Evolutionary conservation across 2,329 filamentous ascomycete genomes (phyloP).

Genomic region (Hymenoscyphus scutula): DNA sequence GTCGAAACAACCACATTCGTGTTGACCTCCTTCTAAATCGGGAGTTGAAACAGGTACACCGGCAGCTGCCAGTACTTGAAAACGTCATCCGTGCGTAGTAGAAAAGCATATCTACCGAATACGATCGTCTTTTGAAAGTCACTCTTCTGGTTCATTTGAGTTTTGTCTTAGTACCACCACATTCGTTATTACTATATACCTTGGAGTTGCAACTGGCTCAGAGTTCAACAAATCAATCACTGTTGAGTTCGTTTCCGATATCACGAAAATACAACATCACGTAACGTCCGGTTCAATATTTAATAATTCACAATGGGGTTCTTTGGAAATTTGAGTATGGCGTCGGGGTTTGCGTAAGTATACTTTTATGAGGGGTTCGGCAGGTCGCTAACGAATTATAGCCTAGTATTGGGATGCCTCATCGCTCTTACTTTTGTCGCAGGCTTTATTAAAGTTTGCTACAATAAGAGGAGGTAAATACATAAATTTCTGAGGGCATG

Average conservation of each 20-base stretch:
- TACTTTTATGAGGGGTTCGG: background rate
- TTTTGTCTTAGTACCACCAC: conserved; percentile 7
- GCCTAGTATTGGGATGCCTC: conserved; percentile 25
- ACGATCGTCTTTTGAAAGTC: background rate
- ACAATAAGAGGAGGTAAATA: conserved; percentile 29
- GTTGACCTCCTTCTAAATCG: conserved; percentile 6
- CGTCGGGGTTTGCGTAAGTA: conserved; percentile 22
- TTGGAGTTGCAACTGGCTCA: conserved; percentile 14
- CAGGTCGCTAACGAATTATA: conserved; percentile 5
- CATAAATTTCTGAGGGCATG: background rate
- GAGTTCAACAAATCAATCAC: conserved; percentile 5
- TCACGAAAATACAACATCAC: conserved; percentile 5
- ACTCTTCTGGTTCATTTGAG: conserved; percentile 4
- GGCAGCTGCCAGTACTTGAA: conserved; percentile 16
- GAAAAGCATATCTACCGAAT: background rate
- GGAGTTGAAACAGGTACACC: conserved; percentile 10
- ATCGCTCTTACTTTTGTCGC: conserved; percentile 24
- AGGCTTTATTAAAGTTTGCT: conserved; percentile 25
- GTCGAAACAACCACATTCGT: conserved; percentile 14
- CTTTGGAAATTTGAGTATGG: conserved; percentile 18
- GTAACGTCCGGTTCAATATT: conserved; percentile 10
- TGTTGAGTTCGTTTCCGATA: background rate
- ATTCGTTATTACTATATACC: conserved; percentile 5
- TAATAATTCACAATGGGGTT: conserved; percentile 24
- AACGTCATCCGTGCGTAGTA: conserved; percentile 21